These are phyloP conservation scores for Chalciporus sphaerocephalus DNA, from an alignment of 768 basidiomycete species.

Conservation along the genomic window DNA sequence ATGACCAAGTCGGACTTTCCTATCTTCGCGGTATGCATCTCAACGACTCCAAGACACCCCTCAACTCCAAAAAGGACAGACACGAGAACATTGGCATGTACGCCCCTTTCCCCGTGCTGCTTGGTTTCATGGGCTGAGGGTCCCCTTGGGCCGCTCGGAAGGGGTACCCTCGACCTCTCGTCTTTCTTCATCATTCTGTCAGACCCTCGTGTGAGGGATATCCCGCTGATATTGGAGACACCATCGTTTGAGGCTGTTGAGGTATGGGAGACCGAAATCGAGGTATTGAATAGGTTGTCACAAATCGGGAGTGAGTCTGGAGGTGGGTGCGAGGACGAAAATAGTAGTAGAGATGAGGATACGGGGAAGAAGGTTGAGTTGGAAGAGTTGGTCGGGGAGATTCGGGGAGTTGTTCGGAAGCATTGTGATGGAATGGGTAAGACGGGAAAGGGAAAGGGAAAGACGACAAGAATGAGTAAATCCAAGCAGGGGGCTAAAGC, in stretches of 20 bases:
- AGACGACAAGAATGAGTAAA: neutral
- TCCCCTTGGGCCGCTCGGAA: no score
- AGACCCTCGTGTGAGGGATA: conserved; percentile 60
- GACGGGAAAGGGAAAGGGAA: neutral
- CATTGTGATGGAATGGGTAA: conserved; percentile 11
- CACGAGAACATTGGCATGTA: conserved; percentile 85
- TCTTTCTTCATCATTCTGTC: conserved; percentile 64
- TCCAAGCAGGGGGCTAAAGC: conserved; percentile 5
- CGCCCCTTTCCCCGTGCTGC: no score
- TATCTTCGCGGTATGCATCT: conserved; percentile 83
- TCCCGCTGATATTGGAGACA: conserved; percentile 83
- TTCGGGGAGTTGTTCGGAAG: conserved; percentile 13
- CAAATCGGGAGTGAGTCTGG: conserved; percentile 3
- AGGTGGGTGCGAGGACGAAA: neutral
- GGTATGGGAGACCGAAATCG: conserved; percentile 73
- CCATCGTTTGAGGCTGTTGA: conserved; percentile 63
- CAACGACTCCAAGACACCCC: conserved; percentile 72
- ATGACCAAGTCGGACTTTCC: conserved; percentile 59
- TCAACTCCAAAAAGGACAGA: conserved; percentile 65
- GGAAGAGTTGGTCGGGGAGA: conserved; percentile 8
- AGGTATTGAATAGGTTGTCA: conserved; percentile 48
- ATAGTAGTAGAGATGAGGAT: neutral
- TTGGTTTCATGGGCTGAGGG: no score
- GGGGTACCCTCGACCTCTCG: conserved; percentile 61
- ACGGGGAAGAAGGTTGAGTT: conserved; percentile 1